Base-by-base conservation (phyloP, 2,329 filamentous ascomycete species). In the Rhexocercosporidium sp. region DNA sequence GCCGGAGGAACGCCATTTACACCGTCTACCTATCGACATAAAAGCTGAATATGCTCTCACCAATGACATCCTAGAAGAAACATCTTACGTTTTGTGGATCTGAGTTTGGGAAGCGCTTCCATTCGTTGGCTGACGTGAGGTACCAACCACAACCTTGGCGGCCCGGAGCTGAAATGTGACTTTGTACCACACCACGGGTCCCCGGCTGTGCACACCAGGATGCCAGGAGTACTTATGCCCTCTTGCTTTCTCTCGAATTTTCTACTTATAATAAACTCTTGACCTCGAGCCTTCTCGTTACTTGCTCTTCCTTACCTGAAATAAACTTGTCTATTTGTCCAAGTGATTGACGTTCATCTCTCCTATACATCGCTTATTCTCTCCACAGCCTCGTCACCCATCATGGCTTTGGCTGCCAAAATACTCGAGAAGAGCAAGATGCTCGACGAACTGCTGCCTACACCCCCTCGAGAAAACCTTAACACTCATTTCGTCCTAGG, bases 401-500 rank as follows among this genome's bases (percentile, higher is more conserved):
- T 27, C 49, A 53, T 53, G 49, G 49, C 25, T 53, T 7, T 59
- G 29, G 57, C 39, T 18, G 14, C 61, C 39, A 47, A 62, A 47
- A 41, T 59, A 5, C 41, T 56, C 22, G 59, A 59, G 29, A 65
- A 51, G 46, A 34, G 41, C 31, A 65, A 44, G 20, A 62, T 25
- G 18, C 54, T 65, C 25, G 47, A 64, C 39, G 22, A 41, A 3
- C 22, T 64, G n/a, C 67, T 74, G 9, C 72, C 72, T 2, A 34
- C 31, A 0, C 72, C 72, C 6, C 69, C 67, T 0, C 59, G 62
- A n/a, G 69, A 74, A 18, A 74, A 77, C 22, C 68, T 77, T 11
- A 70, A 46, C 47, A 67, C 67, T 0, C 68, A 73, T 25, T 76
- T 76, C 57, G 75, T 79, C 34, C 74, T 80, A 18, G 70, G 73